Base-by-base conservation (phyloP, 192 early-diverging fungal genomes). In the Fimicolochytrium jonesii region DNA sequence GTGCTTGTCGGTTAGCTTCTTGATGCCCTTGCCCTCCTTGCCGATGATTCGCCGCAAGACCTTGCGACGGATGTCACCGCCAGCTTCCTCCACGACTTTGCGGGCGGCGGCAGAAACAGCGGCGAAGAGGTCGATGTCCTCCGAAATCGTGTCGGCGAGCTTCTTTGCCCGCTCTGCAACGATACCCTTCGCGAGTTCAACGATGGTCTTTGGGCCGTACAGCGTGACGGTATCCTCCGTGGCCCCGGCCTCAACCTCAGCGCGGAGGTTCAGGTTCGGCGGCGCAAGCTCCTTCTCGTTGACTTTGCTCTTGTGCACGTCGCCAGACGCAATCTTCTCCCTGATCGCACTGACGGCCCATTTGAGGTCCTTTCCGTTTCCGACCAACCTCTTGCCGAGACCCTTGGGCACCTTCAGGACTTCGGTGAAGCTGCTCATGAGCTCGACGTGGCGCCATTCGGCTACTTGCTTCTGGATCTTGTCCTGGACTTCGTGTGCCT, bases 1-100 rank as follows among this genome's bases (percentile, higher is more conserved):
- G 58, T 85, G 81, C 66, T 87, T 84, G 15, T 87, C 82, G 58
- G 85, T 90, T 33, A 95, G 60, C 45, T 85, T 83, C 64, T 84
- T 89, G 50, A 98, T 82, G 59, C 84, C 81, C 59, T 85, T 86
- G 62, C 93, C 93, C 26, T 85, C 86, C 64, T 91, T 90, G n/a
- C 95, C 95, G 61, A 97, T 92, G 25, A 98, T 20, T 1, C 68
- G 46, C 2, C 74, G 70, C 17, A 74, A 59, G 29, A 77, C 66
- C n/a, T 52, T 46, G 20, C 45, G 53, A 46, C 65, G 71, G 34
- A 77, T 54, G 20, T 82, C 80, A 1, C 32, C 56, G 37, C 66
- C 54, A 32, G 67, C 45, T 18, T 59, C 56, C 10, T 64, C 59
- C 50, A 74, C 34, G 18, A 77, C 67, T 84, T 89, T 26, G 81